These are phyloP conservation scores for Colletotrichum sp. DNA, from an alignment of 2,329 filamentous ascomycete genomes.

Conservation along the genomic window DNA sequence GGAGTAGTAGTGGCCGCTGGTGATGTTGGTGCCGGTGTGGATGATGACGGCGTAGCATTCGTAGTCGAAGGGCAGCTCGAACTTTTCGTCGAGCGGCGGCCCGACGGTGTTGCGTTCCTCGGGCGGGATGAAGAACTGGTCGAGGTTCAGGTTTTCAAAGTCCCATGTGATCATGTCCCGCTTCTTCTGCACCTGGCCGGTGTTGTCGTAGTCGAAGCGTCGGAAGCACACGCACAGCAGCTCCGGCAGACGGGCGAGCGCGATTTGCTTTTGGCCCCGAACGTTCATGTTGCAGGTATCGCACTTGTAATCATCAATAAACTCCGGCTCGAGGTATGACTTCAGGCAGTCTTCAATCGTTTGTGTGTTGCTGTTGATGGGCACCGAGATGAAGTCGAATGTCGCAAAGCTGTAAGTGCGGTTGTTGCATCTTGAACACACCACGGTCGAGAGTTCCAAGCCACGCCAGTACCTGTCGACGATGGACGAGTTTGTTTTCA, in stretches of 20 bases:
- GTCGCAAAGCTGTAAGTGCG: slow-evolving; percentile 47
- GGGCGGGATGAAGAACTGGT: slow-evolving; percentile 44
- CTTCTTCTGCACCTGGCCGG: slow-evolving; percentile 55
- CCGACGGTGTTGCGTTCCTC: slow-evolving; percentile 35
- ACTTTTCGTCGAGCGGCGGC: slow-evolving; percentile 37
- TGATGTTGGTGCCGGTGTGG: slow-evolving; percentile 72
- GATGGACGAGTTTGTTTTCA: slow-evolving; percentile 73
- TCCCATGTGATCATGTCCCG: slow-evolving; percentile 78
- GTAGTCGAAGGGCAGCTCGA: slow-evolving; percentile 70
- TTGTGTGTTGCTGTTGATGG: slow-evolving; percentile 36
- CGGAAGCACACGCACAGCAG: slow-evolving; percentile 82
- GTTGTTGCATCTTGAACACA: slow-evolving; percentile 66
- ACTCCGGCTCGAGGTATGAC: slow-evolving; percentile 73
- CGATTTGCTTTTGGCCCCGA: slow-evolving; percentile 72
- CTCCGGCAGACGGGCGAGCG: slow-evolving; percentile 79
- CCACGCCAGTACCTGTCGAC: slow-evolving; percentile 82
- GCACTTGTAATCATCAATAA: slow-evolving; percentile 73
- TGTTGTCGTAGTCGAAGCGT: slow-evolving; percentile 48
- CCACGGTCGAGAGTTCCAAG: slow-evolving; percentile 73
- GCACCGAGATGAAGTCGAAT: slow-evolving; percentile 60
- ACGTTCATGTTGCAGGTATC: slow-evolving; percentile 74
- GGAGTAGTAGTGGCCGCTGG: slow-evolving; percentile 81
- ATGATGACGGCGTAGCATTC: slow-evolving; percentile 86
- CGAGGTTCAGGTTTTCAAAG: slow-evolving; percentile 68
- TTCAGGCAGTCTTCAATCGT: slow-evolving; percentile 68